Conservation (phyloP, 257 asterid genomes). For the Solanum bulbocastanum region DNA sequence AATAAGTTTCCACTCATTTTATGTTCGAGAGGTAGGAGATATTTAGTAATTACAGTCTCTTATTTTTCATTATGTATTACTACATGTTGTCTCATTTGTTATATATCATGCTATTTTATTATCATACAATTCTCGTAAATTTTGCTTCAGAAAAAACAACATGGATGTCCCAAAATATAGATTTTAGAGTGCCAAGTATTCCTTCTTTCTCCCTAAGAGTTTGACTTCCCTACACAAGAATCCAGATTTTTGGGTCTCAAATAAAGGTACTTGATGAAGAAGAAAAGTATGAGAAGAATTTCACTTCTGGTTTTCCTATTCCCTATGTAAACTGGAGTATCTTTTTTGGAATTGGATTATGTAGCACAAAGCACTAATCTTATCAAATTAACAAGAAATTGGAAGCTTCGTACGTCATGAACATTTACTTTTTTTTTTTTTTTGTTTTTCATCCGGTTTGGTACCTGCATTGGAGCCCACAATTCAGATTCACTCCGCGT, state of each 20-base stretch:
- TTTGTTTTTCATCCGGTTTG: neutral
- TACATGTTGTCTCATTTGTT: neutral
- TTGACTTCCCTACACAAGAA: neutral
- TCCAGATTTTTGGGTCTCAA: neutral
- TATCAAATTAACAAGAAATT: neutral
- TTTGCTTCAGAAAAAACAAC: neutral
- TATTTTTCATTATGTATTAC: neutral
- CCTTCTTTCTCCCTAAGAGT: neutral
- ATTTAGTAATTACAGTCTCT: neutral
- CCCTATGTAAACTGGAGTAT: neutral
- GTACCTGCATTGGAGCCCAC: neutral
- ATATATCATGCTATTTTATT: neutral
- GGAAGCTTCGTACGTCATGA: neutral
- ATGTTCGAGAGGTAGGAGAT: too few relatives aligned
- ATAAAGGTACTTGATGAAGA: neutral
- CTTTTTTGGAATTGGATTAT: neutral
- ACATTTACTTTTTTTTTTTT: neutral
- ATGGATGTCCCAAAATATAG: neutral
- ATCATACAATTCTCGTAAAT: too few relatives aligned
- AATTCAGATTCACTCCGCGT: too few relatives aligned
- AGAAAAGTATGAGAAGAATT: neutral
- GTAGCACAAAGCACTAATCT: neutral
- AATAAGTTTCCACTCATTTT: too few relatives aligned
- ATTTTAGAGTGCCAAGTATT: neutral
- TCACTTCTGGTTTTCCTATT: neutral